phyloP scores from a whole-genome alignment of 805 yeast genomes.

The Lachancea waltii region DNA sequence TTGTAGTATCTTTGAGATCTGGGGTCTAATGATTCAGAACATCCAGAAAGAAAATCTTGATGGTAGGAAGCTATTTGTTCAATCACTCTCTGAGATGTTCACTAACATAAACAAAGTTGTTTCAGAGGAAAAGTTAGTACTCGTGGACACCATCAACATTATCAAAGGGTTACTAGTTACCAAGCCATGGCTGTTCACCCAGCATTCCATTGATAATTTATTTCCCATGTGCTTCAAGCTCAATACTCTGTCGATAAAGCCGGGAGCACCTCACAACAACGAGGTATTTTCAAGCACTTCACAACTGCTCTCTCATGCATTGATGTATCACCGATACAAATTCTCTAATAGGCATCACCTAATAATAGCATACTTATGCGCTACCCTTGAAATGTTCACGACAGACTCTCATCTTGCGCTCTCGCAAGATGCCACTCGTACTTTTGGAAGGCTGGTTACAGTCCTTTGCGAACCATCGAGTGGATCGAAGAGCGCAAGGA shows the following conservation, averaged over 20 bases:
- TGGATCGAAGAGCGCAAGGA: conserved; percentile 22
- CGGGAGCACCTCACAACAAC: conserved; percentile 13
- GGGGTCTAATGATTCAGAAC: conserved; percentile 13
- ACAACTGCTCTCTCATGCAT: conserved; percentile 49
- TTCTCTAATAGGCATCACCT: conserved; percentile 70
- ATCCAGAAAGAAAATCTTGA: conserved; percentile 19
- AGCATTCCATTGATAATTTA: conserved; percentile 55
- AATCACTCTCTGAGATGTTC: conserved; percentile 29
- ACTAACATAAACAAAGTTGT: conserved; percentile 13
- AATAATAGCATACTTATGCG: conserved; percentile 42
- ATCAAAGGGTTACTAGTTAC: conserved; percentile 42
- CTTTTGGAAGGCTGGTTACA: conserved; percentile 51
- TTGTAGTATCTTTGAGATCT: conserved; percentile 20
- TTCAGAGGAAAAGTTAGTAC: conserved; percentile 5
- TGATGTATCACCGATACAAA: conserved; percentile 64
- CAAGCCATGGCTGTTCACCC: conserved; percentile 53
- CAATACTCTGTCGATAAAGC: conserved; percentile 2
- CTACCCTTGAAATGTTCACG: conserved; percentile 45
- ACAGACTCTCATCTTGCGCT: conserved; percentile 18
- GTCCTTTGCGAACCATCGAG: conserved; percentile 67
- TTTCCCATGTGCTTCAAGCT: conserved; percentile 32
- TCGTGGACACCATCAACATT: conserved; percentile 22
- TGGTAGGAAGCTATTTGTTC: conserved; percentile 25
- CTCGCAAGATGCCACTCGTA: conserved; percentile 36
- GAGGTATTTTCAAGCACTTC: conserved; percentile 37